These are phyloP conservation scores for Epichloe gansuensis DNA, from an alignment of 2,329 filamentous ascomycete genomes.

Conservation along the genomic window DNA sequence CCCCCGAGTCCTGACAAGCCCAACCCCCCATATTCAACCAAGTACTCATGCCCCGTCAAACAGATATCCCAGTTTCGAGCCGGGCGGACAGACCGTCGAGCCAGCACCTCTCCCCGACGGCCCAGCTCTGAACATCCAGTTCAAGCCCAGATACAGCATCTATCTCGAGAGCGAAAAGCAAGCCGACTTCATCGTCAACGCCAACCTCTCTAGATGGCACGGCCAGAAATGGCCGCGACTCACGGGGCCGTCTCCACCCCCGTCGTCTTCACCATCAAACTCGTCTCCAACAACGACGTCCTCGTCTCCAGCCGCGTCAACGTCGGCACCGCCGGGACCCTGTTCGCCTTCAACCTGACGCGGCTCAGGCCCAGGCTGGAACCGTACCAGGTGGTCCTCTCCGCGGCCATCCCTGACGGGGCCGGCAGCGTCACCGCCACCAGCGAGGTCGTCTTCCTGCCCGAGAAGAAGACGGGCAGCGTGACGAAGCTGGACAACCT, in stretches of 20 bases:
- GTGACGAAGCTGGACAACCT: constrained; percentile 33
- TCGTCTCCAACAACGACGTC: constrained; percentile 16
- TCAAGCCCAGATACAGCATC: constrained; percentile 32
- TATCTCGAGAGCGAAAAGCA: constrained; percentile 28
- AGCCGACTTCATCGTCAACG: constrained; percentile 31
- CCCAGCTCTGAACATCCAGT: constrained; percentile 28
- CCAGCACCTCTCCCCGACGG: constrained; percentile 18
- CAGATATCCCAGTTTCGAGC: constrained; percentile 29
- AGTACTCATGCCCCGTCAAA: neutral
- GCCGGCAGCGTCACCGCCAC: constrained; percentile 22
- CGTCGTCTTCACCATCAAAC: constrained; percentile 26
- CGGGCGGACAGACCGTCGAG: constrained; percentile 28
- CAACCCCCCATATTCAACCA: neutral
- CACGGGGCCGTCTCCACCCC: constrained; percentile 9
- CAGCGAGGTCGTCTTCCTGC: constrained; percentile 28
- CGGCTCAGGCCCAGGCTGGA: constrained; percentile 21
- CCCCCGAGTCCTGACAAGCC: neutral
- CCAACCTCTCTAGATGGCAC: constrained; percentile 27
- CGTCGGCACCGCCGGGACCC: constrained; percentile 21
- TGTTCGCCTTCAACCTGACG: constrained; percentile 25
- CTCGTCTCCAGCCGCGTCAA: constrained; percentile 22
- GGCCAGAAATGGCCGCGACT: constrained; percentile 24
- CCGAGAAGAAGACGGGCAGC: constrained; percentile 29
- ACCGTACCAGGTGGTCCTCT: constrained; percentile 27
- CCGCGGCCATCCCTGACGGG: constrained; percentile 19